Evolutionary conservation across 495 filamentous ascomycete genomes (phyloP), one percentile per base, ranked within the genome.

Genomic region (Xylaria grammica): DNA sequence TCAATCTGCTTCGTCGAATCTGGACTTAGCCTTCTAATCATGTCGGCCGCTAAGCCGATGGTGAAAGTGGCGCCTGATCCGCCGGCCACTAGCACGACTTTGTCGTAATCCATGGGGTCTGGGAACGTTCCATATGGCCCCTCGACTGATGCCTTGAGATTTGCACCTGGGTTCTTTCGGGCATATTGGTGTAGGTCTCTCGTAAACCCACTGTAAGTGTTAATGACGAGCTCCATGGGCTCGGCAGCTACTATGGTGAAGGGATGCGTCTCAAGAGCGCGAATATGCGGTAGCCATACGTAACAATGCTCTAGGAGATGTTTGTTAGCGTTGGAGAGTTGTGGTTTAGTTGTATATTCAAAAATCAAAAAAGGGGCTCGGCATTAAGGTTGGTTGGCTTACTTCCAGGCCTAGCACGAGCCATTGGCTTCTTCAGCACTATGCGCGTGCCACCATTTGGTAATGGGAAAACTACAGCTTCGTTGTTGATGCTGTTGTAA

Each of bases 11-110:
- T 82, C 15, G 69, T 72, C 0, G 74, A 74, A 19, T 74, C 74
- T n/a, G 71, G 73, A 11, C 62, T 67, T 72, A 81, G 78, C 65
- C 75, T 73, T 68, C 77, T 74, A 24, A 84, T 74, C 48, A 83
- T 72, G 61, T 86, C 82, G 10, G 84, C 69, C 3, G 79, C 81
- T 34, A 85, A 75, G 10, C 82, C 81, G 61, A 86, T 85, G 1
- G 82, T 84, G 67, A 88, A 88, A 1, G 80, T 85, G 17, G 82
- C 84, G 7, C 86, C 85, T 62, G 83, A 83, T 3, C 85, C 86
- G 26, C 85, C 85, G 19, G 85, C 83, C 34, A 89, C 80, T 22
- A 89, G 74, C 17, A 89, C 75, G 13, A 87, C 78, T 58, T 82
- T 83, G 62, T 88, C 85, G 64, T 81, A 84, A 11, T 79, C 72